Percentiles rank a stretch among this genome's conserved stretches.
These are phyloP conservation scores for Aspergillus asperescens DNA, from an alignment of 495 filamentous ascomycete species.

Conservation along the genomic window DNA sequence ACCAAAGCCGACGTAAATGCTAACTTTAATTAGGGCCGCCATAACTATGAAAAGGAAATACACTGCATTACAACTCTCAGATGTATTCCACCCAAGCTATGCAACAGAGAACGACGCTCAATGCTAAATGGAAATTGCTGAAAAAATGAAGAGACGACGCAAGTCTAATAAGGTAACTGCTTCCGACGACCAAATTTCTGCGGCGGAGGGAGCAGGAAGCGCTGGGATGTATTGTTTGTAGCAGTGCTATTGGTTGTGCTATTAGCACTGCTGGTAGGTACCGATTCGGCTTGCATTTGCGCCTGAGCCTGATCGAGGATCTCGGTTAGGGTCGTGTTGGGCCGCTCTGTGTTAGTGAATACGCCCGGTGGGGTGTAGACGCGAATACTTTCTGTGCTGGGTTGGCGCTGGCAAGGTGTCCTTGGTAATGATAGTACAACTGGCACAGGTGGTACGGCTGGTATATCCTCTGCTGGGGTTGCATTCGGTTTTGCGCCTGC, in stretches of 20 bases:
- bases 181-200: not conserved
- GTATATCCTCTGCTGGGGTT: slow-evolving; percentile 3
- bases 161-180: not conserved
- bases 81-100: no score
- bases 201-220: slow-evolving; percentile 7
- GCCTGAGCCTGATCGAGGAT: slow-evolving; percentile 51
- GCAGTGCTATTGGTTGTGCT: not conserved
- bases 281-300: not conserved
- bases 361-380: slow-evolving; percentile 60
- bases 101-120: not conserved
- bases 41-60: slow-evolving; percentile 1
- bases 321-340: slow-evolving; percentile 59
- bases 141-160: not conserved
- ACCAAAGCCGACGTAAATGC: no score
- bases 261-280: not conserved
- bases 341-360: slow-evolving; percentile 31
- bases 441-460: slow-evolving; percentile 16
- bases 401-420: slow-evolving; percentile 42
- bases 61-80: no score
- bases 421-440: slow-evolving; percentile 22
- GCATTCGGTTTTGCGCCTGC: slow-evolving; percentile 1
- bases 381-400: slow-evolving; percentile 62
- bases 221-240: not conserved
- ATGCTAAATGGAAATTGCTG: not conserved
- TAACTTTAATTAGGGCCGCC: no score